Percentiles rank a stretch among this genome's conserved stretches.
Evolutionary conservation across 345 rosid genomes (phyloP).

Genomic region (Eucalyptus caleyi): DNA sequence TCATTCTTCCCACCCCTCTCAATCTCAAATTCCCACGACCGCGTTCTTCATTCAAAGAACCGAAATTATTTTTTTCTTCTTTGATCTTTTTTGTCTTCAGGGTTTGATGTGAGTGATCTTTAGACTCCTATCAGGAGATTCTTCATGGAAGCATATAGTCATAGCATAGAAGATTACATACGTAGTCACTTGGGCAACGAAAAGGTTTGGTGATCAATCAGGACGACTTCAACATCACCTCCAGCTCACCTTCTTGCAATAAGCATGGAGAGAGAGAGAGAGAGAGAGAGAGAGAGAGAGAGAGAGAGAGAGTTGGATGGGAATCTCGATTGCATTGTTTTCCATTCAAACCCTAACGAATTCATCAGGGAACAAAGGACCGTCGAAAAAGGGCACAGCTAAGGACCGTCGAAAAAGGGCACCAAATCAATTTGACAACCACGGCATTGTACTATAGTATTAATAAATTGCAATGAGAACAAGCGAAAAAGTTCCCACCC

Average conservation of each 20-base stretch:
- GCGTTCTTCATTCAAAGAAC: background rate
- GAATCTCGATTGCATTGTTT: background rate
- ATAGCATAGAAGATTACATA: background rate
- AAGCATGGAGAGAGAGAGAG: background rate
- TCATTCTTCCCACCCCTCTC: background rate
- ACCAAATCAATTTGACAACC: background rate
- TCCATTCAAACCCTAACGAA: background rate
- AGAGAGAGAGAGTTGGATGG: background rate
- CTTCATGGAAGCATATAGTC: background rate
- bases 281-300: background rate
- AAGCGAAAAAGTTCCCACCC: background rate
- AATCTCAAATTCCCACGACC: background rate
- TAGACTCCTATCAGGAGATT: background rate
- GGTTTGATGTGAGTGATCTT: background rate
- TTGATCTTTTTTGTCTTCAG: background rate
- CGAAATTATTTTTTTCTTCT: background rate
- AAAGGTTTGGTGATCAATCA: background rate
- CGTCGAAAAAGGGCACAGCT: background rate
- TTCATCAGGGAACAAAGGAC: background rate
- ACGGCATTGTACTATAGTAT: background rate
- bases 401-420: background rate
- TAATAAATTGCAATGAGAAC: background rate
- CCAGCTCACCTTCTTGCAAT: background rate
- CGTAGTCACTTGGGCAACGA: background rate
- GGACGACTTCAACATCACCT: background rate